Conservation (phyloP, 176 grass and related monocot genomes). For the Typha latifolia region DNA sequence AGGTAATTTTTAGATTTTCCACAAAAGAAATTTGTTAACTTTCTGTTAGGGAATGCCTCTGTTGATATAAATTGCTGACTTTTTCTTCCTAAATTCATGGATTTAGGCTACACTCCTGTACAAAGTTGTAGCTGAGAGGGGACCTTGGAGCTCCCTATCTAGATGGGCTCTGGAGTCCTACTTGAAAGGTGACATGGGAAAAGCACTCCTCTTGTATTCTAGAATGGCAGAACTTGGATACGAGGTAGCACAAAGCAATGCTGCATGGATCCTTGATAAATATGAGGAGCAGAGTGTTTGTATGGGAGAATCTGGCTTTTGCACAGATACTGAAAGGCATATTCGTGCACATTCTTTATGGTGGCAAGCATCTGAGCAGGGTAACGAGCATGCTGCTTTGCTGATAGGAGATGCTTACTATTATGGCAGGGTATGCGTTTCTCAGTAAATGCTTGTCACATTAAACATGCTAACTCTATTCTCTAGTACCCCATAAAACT, state of each 20-base stretch:
- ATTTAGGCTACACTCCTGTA: slow-evolving; percentile 76
- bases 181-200: slow-evolving; percentile 93
- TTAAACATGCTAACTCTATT: background rate
- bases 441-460: background rate
- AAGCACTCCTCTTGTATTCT: slow-evolving; percentile 85
- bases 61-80: background rate
- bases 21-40: background rate
- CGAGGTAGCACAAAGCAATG: slow-evolving; percentile 98
- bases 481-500: no score
- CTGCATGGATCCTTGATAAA: slow-evolving; percentile 96
- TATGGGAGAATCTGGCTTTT: slow-evolving; percentile 89
- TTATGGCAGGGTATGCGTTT: slow-evolving; percentile 80
- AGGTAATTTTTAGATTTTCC: background rate
- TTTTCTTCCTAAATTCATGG: background rate
- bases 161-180: slow-evolving; percentile 97
- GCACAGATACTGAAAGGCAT: slow-evolving; percentile 85
- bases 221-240: slow-evolving; percentile 98
- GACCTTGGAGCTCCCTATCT: slow-evolving; percentile 92
- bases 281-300: slow-evolving; percentile 84
- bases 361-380: slow-evolving; percentile 99
- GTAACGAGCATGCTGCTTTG: slow-evolving; percentile 97
- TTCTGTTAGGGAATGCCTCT: background rate
- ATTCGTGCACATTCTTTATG: slow-evolving; percentile 86
- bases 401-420: slow-evolving; percentile 99
- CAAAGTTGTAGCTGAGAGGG: slow-evolving; percentile 92